A percentile compares a stretch with the other conserved stretches of the same genome.
phyloP scores from a whole-genome alignment of 2,329 filamentous ascomycete species.

The Aspergillus hortae region DNA sequence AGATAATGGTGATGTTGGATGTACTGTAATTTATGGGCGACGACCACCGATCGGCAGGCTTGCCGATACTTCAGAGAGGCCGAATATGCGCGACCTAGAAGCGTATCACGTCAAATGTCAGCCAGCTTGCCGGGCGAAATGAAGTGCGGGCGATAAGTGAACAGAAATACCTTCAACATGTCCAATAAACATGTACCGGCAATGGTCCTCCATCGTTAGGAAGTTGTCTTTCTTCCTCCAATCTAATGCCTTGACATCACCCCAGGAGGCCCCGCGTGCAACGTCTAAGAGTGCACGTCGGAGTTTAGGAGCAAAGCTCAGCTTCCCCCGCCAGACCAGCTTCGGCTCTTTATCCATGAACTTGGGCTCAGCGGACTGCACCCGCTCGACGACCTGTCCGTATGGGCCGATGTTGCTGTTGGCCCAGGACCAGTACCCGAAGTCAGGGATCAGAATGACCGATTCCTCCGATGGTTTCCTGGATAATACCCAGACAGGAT shows the following conservation, averaged over 20 bases:
- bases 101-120: not conserved
- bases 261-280: slow-evolving; percentile 28
- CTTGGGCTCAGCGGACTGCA: slow-evolving; percentile 20
- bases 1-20: slow-evolving; percentile 47
- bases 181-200: no score
- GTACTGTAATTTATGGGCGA: slow-evolving; percentile 46
- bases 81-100: slow-evolving; percentile 40
- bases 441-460: slow-evolving; percentile 51
- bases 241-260: no score
- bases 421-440: slow-evolving; percentile 51
- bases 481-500: slow-evolving; percentile 44
- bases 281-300: slow-evolving; percentile 39
- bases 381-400: slow-evolving; percentile 32
- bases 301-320: slow-evolving; percentile 39
- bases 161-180: slow-evolving; percentile 48
- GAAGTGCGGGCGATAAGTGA: not conserved
- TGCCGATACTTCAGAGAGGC: slow-evolving; percentile 50
- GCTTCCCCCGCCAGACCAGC: slow-evolving; percentile 50
- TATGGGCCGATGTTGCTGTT: slow-evolving; percentile 36
- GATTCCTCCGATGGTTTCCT: slow-evolving; percentile 36
- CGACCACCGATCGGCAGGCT: slow-evolving; percentile 44
- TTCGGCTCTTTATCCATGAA: slow-evolving; percentile 36
- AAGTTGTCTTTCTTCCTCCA: no score
- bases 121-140: not conserved
- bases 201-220: no score